These are phyloP conservation scores for Bombardia bombarda DNA, from an alignment of 495 filamentous ascomycete genomes.

Conservation along the genomic window DNA sequence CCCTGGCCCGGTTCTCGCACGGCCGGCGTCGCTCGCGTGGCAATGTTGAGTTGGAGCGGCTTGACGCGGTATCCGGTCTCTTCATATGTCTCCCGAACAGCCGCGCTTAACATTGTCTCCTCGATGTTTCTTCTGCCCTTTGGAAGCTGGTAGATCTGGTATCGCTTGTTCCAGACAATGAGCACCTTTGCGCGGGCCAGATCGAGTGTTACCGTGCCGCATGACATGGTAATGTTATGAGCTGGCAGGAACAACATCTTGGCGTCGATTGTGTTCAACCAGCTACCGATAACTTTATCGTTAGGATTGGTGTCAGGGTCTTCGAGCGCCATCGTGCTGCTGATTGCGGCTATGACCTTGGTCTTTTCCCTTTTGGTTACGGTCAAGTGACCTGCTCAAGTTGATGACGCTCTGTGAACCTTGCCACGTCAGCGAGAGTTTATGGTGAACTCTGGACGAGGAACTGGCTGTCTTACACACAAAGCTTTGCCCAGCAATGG, in stretches of 20 bases:
- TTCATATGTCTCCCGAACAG: constrained; percentile 38
- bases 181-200: constrained; percentile 26
- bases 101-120: constrained; percentile 31
- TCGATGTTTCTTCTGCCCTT: constrained; percentile 40
- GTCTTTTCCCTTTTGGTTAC: too few relatives aligned
- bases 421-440: too few relatives aligned
- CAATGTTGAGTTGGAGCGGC: constrained; percentile 29
- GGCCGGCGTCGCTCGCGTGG: constrained; percentile 23
- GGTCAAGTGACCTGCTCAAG: too few relatives aligned
- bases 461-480: too few relatives aligned
- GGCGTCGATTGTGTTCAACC: constrained; percentile 18
- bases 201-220: constrained; percentile 38
- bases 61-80: constrained; percentile 33
- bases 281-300: too few relatives aligned
- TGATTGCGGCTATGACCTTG: neutral
- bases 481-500: too few relatives aligned
- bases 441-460: too few relatives aligned
- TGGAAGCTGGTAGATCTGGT: constrained; percentile 36
- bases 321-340: neutral
- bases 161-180: constrained; percentile 33
- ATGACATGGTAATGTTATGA: constrained; percentile 32
- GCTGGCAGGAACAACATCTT: constrained; percentile 28
- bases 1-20: constrained; percentile 1
- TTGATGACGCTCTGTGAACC: too few relatives aligned
- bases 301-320: neutral